phyloP scores from a whole-genome alignment of 108 stramenopile species.

The Phaeodactylum tricornutum region DNA sequence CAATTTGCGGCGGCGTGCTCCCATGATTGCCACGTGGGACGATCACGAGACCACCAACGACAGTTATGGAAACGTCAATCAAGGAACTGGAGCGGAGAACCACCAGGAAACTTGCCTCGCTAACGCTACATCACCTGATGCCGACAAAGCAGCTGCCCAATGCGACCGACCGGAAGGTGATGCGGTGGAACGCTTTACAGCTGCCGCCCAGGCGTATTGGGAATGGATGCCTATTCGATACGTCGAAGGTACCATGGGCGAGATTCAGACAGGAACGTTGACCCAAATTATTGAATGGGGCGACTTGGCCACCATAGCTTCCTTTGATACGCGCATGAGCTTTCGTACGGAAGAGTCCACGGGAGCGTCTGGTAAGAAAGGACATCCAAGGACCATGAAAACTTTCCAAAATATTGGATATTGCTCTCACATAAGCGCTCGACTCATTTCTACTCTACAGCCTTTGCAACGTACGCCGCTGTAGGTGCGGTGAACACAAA shows the following conservation, averaged over 20 bases:
- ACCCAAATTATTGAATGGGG: constrained; percentile 23
- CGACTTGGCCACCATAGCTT: constrained; percentile 14
- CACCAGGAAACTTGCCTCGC: constrained; percentile 15
- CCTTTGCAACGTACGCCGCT: too few relatives aligned
- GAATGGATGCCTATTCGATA: constrained; percentile 27
- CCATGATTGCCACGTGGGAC: constrained; percentile 15
- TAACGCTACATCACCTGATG: neutral
- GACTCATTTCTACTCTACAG: too few relatives aligned
- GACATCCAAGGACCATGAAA: too few relatives aligned
- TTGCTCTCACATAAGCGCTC: too few relatives aligned
- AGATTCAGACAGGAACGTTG: constrained; percentile 3
- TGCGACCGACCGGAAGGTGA: constrained; percentile 16
- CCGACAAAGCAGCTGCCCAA: constrained; percentile 4
- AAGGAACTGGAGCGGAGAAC: constrained; percentile 7
- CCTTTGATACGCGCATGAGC: constrained; percentile 11
- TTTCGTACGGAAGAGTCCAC: constrained; percentile 8
- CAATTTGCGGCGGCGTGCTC: constrained; percentile 16
- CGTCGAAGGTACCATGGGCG: constrained; percentile 5
- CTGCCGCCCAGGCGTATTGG: constrained; percentile 18
- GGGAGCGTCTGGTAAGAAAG: neutral
- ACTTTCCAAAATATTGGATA: too few relatives aligned
- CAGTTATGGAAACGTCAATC: constrained; percentile 6
- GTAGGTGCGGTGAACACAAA: too few relatives aligned
- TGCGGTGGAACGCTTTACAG: neutral
- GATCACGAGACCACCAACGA: constrained; percentile 24